phyloP scores from a whole-genome alignment of 2,329 filamentous ascomycete species.

The Calonectria pauciramosa region DNA sequence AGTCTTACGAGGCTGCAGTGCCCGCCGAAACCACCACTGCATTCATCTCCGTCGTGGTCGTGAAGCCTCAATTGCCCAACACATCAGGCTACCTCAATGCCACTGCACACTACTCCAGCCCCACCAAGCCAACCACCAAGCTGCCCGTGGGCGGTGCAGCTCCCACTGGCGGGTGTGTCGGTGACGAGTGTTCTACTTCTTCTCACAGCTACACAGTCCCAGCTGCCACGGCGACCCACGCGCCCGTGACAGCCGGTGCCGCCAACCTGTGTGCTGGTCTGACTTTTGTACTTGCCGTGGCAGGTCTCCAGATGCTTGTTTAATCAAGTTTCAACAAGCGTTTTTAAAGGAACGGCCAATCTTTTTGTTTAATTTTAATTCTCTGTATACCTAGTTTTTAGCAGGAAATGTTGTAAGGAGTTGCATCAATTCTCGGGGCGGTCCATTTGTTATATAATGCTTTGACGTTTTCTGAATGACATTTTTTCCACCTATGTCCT shows the following conservation, averaged over 20 bases:
- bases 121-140: not conserved
- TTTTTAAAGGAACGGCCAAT: not conserved
- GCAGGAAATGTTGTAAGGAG: not conserved
- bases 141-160: constrained; percentile 22
- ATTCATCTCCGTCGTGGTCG: not conserved
- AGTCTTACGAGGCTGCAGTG: not conserved
- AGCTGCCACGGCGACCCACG: constrained; percentile 39
- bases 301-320: constrained; percentile 45
- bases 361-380: not conserved
- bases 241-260: constrained; percentile 63
- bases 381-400: not conserved
- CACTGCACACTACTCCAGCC: constrained; percentile 10
- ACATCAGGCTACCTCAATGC: not conserved
- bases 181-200: constrained; percentile 36
- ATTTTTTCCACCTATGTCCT: constrained; percentile 1
- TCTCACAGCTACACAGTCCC: constrained; percentile 23
- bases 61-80: not conserved
- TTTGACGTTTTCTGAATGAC: not conserved
- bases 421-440: not conserved
- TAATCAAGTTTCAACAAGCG: not conserved
- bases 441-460: not conserved
- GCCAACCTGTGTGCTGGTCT: constrained; percentile 46
- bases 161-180: constrained; percentile 41
- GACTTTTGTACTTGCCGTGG: constrained; percentile 42
- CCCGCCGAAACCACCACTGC: not conserved